These are phyloP conservation scores for Fragilariopsis cylindrus DNA, from an alignment of 108 stramenopile species.

Conservation along the genomic window DNA sequence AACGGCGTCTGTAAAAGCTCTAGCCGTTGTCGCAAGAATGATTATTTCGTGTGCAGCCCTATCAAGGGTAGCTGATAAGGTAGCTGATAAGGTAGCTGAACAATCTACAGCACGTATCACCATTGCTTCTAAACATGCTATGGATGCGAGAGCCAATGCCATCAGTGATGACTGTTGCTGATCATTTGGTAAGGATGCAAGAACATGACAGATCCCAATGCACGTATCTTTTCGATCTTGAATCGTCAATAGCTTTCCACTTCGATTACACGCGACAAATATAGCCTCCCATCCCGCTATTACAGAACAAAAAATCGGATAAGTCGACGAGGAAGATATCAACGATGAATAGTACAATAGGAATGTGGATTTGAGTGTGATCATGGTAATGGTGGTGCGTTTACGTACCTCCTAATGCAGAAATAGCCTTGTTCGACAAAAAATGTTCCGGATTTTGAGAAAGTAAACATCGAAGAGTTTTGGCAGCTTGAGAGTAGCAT, in stretches of 20 bases:
- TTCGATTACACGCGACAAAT: slow-evolving; percentile 43
- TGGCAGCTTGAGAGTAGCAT: slow-evolving; percentile 53
- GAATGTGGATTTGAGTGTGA: no score
- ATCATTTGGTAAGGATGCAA: slow-evolving; percentile 45
- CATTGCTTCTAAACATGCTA: slow-evolving; percentile 48
- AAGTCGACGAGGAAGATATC: not conserved
- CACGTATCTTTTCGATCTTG: slow-evolving; percentile 56
- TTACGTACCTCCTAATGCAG: slow-evolving; percentile 58
- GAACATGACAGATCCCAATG: slow-evolving; percentile 52
- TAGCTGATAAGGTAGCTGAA: no score
- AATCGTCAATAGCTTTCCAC: slow-evolving; percentile 28
- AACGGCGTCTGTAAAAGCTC: slow-evolving; percentile 34
- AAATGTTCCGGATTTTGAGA: slow-evolving; percentile 44
- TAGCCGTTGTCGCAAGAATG: slow-evolving; percentile 43
- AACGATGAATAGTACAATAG: not conserved
- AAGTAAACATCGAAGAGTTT: slow-evolving; percentile 44
- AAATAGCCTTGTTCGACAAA: slow-evolving; percentile 42
- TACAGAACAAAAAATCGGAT: not conserved
- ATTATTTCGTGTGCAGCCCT: slow-evolving; percentile 55
- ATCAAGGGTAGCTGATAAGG: slow-evolving; percentile 27
- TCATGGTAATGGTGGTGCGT: no score
- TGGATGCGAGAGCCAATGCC: slow-evolving; percentile 47
- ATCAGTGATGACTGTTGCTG: slow-evolving; percentile 38
- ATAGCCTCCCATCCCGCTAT: slow-evolving; percentile 49
- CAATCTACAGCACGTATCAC: slow-evolving; percentile 27